A percentile compares a stretch with the other conserved stretches of the same genome.
These are phyloP conservation scores for Friedmanniomyces simplex DNA, from an alignment of 495 filamentous ascomycete genomes.

Conservation along the genomic window DNA sequence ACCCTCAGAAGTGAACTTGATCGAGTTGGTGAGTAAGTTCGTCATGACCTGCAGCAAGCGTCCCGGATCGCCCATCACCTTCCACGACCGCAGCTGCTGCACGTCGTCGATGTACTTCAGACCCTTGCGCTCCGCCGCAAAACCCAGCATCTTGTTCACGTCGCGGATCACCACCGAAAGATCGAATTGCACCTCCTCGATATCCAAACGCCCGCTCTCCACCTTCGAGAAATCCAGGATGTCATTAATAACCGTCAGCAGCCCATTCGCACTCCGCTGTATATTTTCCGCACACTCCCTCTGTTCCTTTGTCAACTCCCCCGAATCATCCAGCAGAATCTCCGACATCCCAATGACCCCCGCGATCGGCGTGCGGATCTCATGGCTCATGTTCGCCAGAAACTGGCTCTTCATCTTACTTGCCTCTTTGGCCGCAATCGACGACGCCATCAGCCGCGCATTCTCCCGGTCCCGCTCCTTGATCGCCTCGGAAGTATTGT, in stretches of 20 bases:
- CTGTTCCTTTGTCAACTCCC: slow-evolving; percentile 52
- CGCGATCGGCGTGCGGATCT: slow-evolving; percentile 70
- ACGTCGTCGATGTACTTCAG: slow-evolving; percentile 27
- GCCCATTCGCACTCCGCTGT: slow-evolving; percentile 64
- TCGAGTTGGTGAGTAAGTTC: slow-evolving; percentile 79
- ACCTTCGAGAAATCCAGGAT: slow-evolving; percentile 84
- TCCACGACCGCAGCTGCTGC: slow-evolving; percentile 24
- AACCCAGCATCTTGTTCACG: slow-evolving; percentile 52
- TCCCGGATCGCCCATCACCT: slow-evolving; percentile 64
- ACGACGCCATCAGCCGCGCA: slow-evolving; percentile 49
- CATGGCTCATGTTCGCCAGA: slow-evolving; percentile 75
- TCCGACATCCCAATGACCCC: slow-evolving; percentile 34
- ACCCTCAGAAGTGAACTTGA: slow-evolving; percentile 75
- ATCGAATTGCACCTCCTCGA: slow-evolving; percentile 71
- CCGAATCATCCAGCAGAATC: slow-evolving; percentile 37
- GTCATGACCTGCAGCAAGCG: slow-evolving; percentile 73
- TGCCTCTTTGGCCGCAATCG: slow-evolving; percentile 57
- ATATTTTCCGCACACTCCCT: slow-evolving; percentile 68
- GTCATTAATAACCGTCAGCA: slow-evolving; percentile 85
- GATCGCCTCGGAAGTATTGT: slow-evolving; percentile 46
- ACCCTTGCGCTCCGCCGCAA: slow-evolving; percentile 32
- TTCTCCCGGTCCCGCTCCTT: slow-evolving; percentile 52
- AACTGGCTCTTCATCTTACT: slow-evolving; percentile 60
- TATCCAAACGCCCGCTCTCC: slow-evolving; percentile 63
- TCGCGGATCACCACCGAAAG: slow-evolving; percentile 62